Conservation (phyloP, 2,329 filamentous ascomycete genomes). For the Diaporthe citriasiana region DNA sequence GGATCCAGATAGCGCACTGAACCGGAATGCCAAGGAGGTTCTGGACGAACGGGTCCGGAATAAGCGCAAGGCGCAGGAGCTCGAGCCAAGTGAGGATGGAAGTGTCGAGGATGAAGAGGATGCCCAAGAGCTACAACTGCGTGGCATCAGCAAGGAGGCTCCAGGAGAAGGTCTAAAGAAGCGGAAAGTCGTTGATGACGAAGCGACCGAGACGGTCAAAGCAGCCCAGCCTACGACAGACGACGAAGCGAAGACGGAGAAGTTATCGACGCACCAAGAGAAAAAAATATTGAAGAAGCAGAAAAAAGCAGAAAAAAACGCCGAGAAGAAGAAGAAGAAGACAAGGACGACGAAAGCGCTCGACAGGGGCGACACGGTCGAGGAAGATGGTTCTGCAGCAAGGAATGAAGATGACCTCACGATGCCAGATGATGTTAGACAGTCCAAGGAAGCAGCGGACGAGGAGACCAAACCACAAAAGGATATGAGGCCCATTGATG, state of each 20-base stretch:
- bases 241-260: constrained; percentile 45
- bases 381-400: constrained; percentile 57
- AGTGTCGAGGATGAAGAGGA: constrained; percentile 62
- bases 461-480: constrained; percentile 45
- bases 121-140: constrained; percentile 57
- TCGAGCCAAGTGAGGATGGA: constrained; percentile 64
- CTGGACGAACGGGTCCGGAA: constrained; percentile 84
- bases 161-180: constrained; percentile 75
- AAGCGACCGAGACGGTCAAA: constrained; percentile 70
- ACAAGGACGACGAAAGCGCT: constrained; percentile 41
- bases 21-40: constrained; percentile 89
- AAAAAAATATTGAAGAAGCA: constrained; percentile 44
- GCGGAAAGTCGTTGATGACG: constrained; percentile 53
- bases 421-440: constrained; percentile 38
- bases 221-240: constrained; percentile 49
- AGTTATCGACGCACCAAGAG: constrained; percentile 40
- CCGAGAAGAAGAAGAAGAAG: constrained; percentile 47
- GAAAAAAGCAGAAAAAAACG: constrained; percentile 46
- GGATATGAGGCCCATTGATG: constrained; percentile 61
- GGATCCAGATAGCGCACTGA: constrained; percentile 86
- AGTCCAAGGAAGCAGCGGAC: constrained; percentile 49
- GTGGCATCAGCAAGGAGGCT: constrained; percentile 70
- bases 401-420: constrained; percentile 51
- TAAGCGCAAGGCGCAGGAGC: constrained; percentile 83
- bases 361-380: not conserved